phyloP scores from a whole-genome alignment of 2,329 filamentous ascomycete genomes.

The Pseudogymnoascus sp. region DNA sequence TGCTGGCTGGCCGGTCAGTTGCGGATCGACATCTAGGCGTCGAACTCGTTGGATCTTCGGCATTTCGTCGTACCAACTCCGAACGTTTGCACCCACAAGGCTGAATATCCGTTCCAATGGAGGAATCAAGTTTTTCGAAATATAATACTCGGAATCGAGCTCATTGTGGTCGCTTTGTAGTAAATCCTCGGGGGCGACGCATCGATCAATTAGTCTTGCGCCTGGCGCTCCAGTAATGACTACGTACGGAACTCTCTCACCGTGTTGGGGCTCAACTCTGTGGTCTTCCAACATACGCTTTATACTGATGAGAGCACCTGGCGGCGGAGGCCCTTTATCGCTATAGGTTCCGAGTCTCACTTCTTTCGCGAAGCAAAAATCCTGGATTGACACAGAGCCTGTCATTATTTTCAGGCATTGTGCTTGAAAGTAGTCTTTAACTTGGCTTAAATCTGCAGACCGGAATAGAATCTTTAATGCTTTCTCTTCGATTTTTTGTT shows the following conservation, averaged over 20 bases:
- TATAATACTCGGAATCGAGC: slow-evolving; percentile 94
- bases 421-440: slow-evolving; percentile 82
- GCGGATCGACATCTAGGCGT: slow-evolving; percentile 31
- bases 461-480: slow-evolving; percentile 83
- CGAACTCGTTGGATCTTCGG: slow-evolving; percentile 77
- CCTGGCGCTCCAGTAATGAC: slow-evolving; percentile 84
- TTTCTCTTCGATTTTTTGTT: slow-evolving; percentile 95
- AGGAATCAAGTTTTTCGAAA: slow-evolving; percentile 88
- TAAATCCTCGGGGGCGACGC: slow-evolving; percentile 77
- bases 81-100: slow-evolving; percentile 84
- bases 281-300: slow-evolving; percentile 81
- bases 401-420: slow-evolving; percentile 92
- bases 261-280: slow-evolving; percentile 83
- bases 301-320: slow-evolving; percentile 82
- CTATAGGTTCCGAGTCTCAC: slow-evolving; percentile 86
- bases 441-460: slow-evolving; percentile 77
- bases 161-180: slow-evolving; percentile 68
- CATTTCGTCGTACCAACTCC: slow-evolving; percentile 94
- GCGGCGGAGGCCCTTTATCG: slow-evolving; percentile 69
- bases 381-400: slow-evolving; percentile 79
- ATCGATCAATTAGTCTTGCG: slow-evolving; percentile 78
- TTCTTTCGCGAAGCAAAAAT: slow-evolving; percentile 92
- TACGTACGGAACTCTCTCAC: slow-evolving; percentile 90
- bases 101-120: slow-evolving; percentile 95
- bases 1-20: slow-evolving; percentile 29